Conservation (phyloP, 495 filamentous ascomycete genomes). For the Penicillium waksmanii region DNA sequence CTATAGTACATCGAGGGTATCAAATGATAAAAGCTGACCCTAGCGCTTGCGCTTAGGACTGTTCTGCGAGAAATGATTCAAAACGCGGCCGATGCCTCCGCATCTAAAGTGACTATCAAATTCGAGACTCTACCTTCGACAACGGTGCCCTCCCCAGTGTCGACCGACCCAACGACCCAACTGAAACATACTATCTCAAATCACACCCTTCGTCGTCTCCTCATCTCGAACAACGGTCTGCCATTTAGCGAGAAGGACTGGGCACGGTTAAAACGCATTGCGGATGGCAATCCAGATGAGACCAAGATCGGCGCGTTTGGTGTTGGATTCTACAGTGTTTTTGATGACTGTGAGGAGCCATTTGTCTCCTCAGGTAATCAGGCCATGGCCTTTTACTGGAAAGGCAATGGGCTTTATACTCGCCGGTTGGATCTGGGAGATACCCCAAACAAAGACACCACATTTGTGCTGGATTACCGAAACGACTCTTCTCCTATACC, state of each 20-base stretch:
- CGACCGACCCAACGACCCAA: conserved; percentile 65
- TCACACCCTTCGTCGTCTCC: conserved; percentile 78
- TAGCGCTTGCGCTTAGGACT: conserved; percentile 36
- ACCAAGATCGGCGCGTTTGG: conserved; percentile 99
- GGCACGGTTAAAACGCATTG: conserved; percentile 91
- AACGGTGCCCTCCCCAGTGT: conserved; percentile 69
- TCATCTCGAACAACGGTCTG: conserved; percentile 89
- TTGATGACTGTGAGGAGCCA: conserved; percentile 96
- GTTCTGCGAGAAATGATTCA: conserved; percentile 92
- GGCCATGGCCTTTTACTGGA: conserved; percentile 99
- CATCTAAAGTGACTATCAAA: conserved; percentile 84
- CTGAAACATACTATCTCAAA: conserved; percentile 82
- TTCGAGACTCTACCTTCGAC: conserved; percentile 87
- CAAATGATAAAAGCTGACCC: background rate
- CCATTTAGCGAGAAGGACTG: conserved; percentile 88
- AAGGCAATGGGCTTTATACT: conserved; percentile 91
- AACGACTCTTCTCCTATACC: conserved; percentile 84
- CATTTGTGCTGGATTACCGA: conserved; percentile 90
- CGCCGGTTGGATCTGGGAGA: conserved; percentile 71
- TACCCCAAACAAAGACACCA: conserved; percentile 70
- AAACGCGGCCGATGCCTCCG: conserved; percentile 94
- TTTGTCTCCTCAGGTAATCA: conserved; percentile 89
- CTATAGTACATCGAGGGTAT: conserved; percentile 13
- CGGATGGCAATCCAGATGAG: conserved; percentile 97
- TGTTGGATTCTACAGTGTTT: conserved; percentile 98